These are phyloP conservation scores for Eucalyptus camaldulensis DNA, from an alignment of 345 rosid species.

Conservation along the genomic window DNA sequence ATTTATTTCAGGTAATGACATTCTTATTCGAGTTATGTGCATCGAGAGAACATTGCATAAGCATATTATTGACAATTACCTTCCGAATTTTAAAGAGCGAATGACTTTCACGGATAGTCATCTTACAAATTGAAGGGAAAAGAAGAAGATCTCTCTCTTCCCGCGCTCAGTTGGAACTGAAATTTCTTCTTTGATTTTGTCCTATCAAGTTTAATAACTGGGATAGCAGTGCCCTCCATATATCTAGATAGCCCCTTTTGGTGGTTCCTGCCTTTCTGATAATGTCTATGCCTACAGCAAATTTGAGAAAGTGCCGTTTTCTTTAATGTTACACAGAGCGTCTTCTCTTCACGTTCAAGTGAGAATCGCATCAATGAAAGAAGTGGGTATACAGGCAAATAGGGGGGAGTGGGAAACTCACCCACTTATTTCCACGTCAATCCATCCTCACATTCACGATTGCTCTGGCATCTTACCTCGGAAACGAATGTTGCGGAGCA, in stretches of 20 bases:
- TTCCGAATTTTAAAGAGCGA: not conserved
- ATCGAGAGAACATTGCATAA: not conserved
- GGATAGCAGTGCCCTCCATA: not conserved
- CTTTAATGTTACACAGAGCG: not conserved
- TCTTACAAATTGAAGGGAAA: not conserved
- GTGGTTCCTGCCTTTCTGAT: not conserved
- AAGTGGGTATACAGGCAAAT: not conserved
- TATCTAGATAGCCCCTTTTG: not conserved
- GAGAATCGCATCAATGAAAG: not conserved
- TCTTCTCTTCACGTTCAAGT: not conserved
- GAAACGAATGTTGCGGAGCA: not conserved
- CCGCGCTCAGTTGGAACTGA: not conserved
- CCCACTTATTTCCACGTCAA: not conserved
- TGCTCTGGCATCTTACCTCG: not conserved
- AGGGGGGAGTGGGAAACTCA: not conserved
- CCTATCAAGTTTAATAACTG: not conserved
- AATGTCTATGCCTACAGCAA: not conserved
- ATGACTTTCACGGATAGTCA: not conserved
- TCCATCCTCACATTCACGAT: not conserved
- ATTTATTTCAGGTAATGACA: not conserved
- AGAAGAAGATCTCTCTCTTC: not conserved
- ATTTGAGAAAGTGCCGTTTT: not conserved
- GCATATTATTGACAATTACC: not conserved
- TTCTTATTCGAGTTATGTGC: not conserved
- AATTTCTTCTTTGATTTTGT: not conserved